Base-by-base conservation (phyloP, 306 rosid species). In the Prinsepia uniflora region DNA sequence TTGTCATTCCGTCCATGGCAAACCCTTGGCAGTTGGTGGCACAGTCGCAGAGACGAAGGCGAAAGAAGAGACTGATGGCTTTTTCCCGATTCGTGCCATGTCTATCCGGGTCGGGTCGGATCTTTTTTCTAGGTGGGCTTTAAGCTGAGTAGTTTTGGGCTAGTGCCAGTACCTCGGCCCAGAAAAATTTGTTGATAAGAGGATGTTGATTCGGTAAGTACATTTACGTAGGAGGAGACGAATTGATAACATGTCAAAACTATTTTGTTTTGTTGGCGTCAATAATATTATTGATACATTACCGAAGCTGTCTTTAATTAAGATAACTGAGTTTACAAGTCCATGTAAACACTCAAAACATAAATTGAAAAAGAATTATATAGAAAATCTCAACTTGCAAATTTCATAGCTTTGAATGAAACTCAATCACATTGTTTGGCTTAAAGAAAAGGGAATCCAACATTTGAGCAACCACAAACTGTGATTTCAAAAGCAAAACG, bases 1-100 rank as follows among this genome's bases (percentile, higher is more conserved):
- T 59, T 42, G 76, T 56, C 76, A 82, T 14, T 44, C 66, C 58
- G 6, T 59, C 82, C 93, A 85, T 85, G 58, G 39, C 36, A 22
- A 24, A 58, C 67, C 69, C 68, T 30, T 30, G 36, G 36, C 36
- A 43, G 44, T 72, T 4, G 22, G 8, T n/a, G 13, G 47, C 17
- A 3, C 10, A 8, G 20, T 47, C 10, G 5, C 57, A 47, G 45
- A 48, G 58, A 30, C 18, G 30, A 48, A 6, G 40, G 58, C 19
- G 61, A 8, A 5, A 8, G 20, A 8, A 14, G 36, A 10, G 15
- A 5, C 8, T 22, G 61, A 56, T 56, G 39, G 39, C 7, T 2
- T 52, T 47, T 47, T 47, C 14, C 4, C 17, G 0, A 13, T 50
- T 50, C 18, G 56, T n/a, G 4, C n/a, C 17, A 53, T 22, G 40